These are phyloP conservation scores for Trichophyton benhamiae DNA, from an alignment of 2,329 filamentous ascomycete species.

Conservation along the genomic window DNA sequence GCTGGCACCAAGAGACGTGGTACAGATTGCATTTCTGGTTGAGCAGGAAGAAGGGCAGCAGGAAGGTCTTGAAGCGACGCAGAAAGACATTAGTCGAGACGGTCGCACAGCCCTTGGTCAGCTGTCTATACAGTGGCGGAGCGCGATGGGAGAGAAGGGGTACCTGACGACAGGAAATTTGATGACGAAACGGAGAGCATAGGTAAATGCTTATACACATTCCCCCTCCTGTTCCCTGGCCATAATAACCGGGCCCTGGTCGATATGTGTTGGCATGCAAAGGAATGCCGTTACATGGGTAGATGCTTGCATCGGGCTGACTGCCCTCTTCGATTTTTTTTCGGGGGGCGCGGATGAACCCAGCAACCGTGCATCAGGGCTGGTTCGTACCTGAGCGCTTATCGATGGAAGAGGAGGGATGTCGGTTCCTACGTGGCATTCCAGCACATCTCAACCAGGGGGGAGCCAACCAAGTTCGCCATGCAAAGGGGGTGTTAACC, in stretches of 20 bases:
- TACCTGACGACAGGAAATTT: constrained; percentile 79
- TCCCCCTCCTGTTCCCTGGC: neutral
- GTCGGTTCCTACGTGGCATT: neutral
- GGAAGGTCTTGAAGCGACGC: constrained; percentile 39
- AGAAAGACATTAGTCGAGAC: constrained; percentile 37
- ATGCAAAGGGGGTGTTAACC: too few relatives aligned
- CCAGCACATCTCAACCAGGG: neutral
- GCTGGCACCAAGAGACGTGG: constrained; percentile 49
- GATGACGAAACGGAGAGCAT: constrained; percentile 31
- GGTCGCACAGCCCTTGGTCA: constrained; percentile 59
- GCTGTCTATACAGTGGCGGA: constrained; percentile 75
- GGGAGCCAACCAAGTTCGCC: neutral
- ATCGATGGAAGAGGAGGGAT: neutral
- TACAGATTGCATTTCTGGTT: constrained; percentile 52
- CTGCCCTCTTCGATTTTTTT: neutral
- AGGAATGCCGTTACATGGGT: neutral
- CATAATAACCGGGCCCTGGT: neutral
- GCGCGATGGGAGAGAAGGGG: constrained; percentile 78
- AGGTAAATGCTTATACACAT: neutral
- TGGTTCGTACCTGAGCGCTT: neutral
- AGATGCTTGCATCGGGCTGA: neutral
- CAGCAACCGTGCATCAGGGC: neutral
- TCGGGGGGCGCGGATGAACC: neutral
- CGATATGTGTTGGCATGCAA: neutral
- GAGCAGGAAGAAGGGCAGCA: constrained; percentile 41